Base-by-base conservation (phyloP, 345 rosid species). In the Euphorbia tirucalli region DNA sequence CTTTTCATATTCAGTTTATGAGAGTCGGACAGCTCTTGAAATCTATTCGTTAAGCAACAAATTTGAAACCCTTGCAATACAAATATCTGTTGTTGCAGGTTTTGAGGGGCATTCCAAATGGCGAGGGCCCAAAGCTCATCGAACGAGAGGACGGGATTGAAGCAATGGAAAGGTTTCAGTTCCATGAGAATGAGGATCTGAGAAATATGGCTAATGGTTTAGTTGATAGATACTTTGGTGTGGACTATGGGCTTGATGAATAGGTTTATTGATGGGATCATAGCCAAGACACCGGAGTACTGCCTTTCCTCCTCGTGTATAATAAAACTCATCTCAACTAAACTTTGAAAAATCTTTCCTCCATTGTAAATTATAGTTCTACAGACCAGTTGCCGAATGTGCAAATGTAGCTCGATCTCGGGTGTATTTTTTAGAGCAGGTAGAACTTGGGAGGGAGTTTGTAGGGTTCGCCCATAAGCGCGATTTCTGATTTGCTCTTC, bases 131-230 rank as follows among this genome's bases (percentile, higher is more conserved):
- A 15, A 90, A 90, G 74, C 92, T 92, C 64, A 96, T 95, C 35
- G 99, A 95, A 81, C 84, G 58, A 80, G 93, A 88, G 79, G 98
- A 95, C 15, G 99, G 99, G n/a, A 95, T 95, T 30, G 97, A 90
- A 61, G 98, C 97, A 55, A 90, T 92, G 97, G 98, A 92, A 77
- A 86, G 92, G 82, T 89, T 88, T 70, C 98, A 95, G 83, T 95
- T 95, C 80, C 99, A 95, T 27, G 97, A 92, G 77, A 95, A 90
- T 44, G 98, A 92, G 69, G 98, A 92, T 78, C 79, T 95, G 69
- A 86, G 98, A 86, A 89, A 83, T 55, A 92, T 92, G 98, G 97
- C 99, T 1, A 95, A 95, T 73, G 87, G 88, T 79, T 79, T 95
- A 58, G 91, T 89, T 32, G 99, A 92, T 79, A 86, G 79, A 69